A percentile compares a stretch with the other conserved stretches of the same genome.
phyloP scores from a whole-genome alignment of 2,329 filamentous ascomycete genomes.

The Coccinonectria pachysandricola region DNA sequence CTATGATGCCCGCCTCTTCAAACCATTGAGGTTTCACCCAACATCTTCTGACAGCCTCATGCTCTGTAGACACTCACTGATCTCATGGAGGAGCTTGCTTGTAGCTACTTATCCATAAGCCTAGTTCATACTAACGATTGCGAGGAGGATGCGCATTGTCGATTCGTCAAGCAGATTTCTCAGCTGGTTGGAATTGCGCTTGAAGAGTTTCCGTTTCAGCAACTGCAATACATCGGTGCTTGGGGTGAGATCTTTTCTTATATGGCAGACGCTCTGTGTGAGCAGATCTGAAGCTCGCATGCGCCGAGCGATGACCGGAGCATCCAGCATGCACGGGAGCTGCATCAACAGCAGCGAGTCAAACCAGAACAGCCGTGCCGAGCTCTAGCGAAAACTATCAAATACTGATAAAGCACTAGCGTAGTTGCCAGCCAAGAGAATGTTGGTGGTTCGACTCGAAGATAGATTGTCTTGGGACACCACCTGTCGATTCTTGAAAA shows the following conservation, averaged over 20 bases:
- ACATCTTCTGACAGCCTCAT: background rate
- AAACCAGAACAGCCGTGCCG: background rate
- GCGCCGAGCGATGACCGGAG: conserved; percentile 1
- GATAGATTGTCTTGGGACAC: conserved; percentile 1
- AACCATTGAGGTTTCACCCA: background rate
- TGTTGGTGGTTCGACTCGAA: background rate
- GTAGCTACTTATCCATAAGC: conserved; percentile 2
- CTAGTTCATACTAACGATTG: conserved; percentile 1
- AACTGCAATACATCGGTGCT: background rate
- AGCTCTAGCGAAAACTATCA: conserved; percentile 1
- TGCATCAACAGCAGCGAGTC: conserved; percentile 1
- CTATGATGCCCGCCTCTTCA: conserved; percentile 1
- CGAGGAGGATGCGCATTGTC: conserved; percentile 1
- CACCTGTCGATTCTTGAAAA: conserved; percentile 2
- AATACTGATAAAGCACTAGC: conserved; percentile 1
- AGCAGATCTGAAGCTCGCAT: conserved; percentile 1
- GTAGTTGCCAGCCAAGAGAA: background rate
- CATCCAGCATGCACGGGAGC: conserved; percentile 2
- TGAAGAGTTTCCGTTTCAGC: conserved; percentile 1
- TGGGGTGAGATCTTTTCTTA: conserved; percentile 1
- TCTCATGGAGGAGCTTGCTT: conserved; percentile 1
- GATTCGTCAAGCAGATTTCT: conserved; percentile 1
- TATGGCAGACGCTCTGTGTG: conserved; percentile 2
- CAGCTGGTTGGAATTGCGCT: conserved; percentile 1
- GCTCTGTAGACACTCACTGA: conserved; percentile 3